Evolutionary conservation across 331 rosid species (phyloP), one percentile per base, ranked within the genome.

Genomic region (Acacia concinna): DNA sequence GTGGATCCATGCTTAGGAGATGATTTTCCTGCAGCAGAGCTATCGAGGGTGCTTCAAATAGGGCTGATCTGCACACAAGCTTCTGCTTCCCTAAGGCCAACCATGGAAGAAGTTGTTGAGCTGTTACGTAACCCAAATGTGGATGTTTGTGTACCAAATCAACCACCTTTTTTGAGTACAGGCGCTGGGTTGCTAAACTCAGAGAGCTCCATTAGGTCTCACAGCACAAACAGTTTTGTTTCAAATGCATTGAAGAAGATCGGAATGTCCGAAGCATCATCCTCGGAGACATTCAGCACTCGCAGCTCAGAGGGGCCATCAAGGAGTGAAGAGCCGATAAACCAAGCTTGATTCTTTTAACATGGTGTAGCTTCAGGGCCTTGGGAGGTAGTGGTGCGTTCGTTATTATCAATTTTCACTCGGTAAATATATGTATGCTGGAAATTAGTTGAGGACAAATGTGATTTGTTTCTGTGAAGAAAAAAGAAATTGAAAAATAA

Each of bases 21-120:
- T 56, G 86, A 89, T 78, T 87, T 76, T 66, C 89, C 92, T 14
- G 82, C 67, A 67, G 75, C 79, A 37, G 98, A 89, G 30, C 87
- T 72, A 44, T 82, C 85, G 40, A 82, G 84, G 63, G 85, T 85
- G 70, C 81, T 92, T 79, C 94, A 79, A 60, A 94, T 94, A 64
- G 98, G 92, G 37, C 89, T 92, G 56, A 77, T 90, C 28, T 94
- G 98, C 85, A 83, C 96, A 47, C 98, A 94, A 80, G 98, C 97
- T 69, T 87, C 92, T 71, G 91, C 79, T 77, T 78, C 88, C 43
- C 73, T 83, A 28, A 88, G 98, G 72, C 97, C 98, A 79, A 85
- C 92, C 34, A 90, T 92, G 94, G 75, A 72, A 3, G 86, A 82
- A 67, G 91, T 94, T 54, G 90, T 85, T 69, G 35, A 59, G 70